Conservation (phyloP, 371 early-diverging fungal genomes). For the Nematocida ironsii region DNA sequence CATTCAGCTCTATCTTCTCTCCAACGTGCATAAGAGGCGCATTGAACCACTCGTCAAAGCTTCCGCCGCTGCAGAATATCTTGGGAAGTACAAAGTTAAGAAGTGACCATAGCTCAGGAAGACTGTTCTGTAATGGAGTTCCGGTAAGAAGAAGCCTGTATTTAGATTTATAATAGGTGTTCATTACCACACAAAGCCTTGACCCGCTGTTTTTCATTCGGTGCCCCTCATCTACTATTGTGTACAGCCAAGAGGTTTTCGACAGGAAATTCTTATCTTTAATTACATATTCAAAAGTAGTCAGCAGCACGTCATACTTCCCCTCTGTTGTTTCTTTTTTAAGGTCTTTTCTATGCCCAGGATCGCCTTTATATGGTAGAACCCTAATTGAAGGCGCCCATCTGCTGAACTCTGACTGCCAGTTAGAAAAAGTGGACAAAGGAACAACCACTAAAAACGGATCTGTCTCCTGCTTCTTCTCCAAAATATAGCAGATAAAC, state of each 20-base stretch:
- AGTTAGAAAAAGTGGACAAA: slow-evolving; percentile 90
- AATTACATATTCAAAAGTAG: slow-evolving; percentile 24
- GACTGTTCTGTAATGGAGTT: slow-evolving; percentile 95
- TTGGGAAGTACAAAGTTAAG: slow-evolving; percentile 88
- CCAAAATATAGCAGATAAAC: slow-evolving; percentile 72
- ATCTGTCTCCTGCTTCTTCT: slow-evolving; percentile 59
- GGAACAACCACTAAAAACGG: slow-evolving; percentile 77
- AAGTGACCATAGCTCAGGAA: slow-evolving; percentile 89
- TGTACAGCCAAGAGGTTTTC: slow-evolving; percentile 75
- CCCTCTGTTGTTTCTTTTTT: slow-evolving; percentile 49
- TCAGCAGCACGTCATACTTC: slow-evolving; percentile 24
- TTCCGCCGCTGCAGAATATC: slow-evolving; percentile 77
- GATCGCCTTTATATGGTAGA: neutral
- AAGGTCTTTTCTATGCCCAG: slow-evolving; percentile 18
- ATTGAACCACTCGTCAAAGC: slow-evolving; percentile 76
- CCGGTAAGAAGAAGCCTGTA: slow-evolving; percentile 79
- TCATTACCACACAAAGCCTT: slow-evolving; percentile 76
- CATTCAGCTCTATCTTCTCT: slow-evolving; percentile 70
- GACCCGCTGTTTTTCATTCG: slow-evolving; percentile 89
- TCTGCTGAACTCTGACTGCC: slow-evolving; percentile 74
- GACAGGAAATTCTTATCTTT: slow-evolving; percentile 44
- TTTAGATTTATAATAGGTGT: slow-evolving; percentile 71
- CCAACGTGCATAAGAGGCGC: slow-evolving; percentile 71
- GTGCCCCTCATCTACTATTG: slow-evolving; percentile 92
- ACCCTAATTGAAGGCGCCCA: slow-evolving; percentile 80